Percentiles rank a stretch among this genome's conserved stretches.
phyloP scores from a whole-genome alignment of 1,139 yeast genomes.

The Oligophagozyma castellii region DNA sequence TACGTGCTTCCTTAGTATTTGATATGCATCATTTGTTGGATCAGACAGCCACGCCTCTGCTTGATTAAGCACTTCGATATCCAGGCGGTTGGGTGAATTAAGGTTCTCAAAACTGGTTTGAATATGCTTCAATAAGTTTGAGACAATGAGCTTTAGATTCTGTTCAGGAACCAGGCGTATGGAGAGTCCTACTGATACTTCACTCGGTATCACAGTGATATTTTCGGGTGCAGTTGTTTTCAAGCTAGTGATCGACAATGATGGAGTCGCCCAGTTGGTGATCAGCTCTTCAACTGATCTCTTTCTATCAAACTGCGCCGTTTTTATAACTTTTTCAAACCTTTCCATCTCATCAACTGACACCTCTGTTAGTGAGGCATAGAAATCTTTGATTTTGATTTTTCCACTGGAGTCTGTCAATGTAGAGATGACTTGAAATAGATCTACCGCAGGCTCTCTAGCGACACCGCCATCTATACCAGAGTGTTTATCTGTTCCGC shows the following conservation, averaged over 20 bases:
- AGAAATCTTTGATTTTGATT: constrained; percentile 56
- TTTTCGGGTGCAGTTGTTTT: constrained; percentile 85
- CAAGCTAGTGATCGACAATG: constrained; percentile 77
- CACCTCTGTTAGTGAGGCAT: constrained; percentile 47
- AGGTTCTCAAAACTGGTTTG: constrained; percentile 32
- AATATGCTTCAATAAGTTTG: constrained; percentile 35
- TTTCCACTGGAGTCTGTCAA: constrained; percentile 45
- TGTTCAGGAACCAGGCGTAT: constrained; percentile 87
- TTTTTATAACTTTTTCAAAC: constrained; percentile 46
- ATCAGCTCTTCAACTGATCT: constrained; percentile 38
- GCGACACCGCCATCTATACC: constrained; percentile 94
- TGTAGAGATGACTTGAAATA: constrained; percentile 55
- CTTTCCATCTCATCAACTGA: constrained; percentile 41
- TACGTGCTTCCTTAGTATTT: constrained; percentile 47
- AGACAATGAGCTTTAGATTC: constrained; percentile 44
- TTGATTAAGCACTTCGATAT: constrained; percentile 53
- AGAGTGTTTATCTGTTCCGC: constrained; percentile 79
- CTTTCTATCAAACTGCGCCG: constrained; percentile 26
- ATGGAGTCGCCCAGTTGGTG: constrained; percentile 87
- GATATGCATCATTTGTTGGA: constrained; percentile 58
- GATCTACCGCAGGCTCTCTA: constrained; percentile 80
- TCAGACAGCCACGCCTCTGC: constrained; percentile 98
- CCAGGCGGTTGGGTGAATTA: constrained; percentile 45
- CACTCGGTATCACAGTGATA: constrained; percentile 77
- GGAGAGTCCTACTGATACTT: constrained; percentile 64